These are phyloP conservation scores for Magnaporthiopsis rhizophila DNA, from an alignment of 2,329 filamentous ascomycete species.

Conservation along the genomic window DNA sequence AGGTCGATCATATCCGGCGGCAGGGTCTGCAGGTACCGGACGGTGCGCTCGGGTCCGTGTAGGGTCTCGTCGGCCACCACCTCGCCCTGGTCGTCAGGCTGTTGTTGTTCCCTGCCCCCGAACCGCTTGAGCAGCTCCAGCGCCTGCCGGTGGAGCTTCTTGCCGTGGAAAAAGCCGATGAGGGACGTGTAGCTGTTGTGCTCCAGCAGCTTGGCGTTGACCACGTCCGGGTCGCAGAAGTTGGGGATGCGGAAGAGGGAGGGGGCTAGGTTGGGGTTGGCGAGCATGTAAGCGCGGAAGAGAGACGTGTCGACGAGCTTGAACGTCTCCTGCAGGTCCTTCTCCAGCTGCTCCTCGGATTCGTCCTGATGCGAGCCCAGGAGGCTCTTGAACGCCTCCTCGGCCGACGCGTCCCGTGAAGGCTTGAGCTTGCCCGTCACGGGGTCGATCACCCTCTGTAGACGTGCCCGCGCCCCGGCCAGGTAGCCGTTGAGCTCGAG, in stretches of 20 bases:
- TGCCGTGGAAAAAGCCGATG: conserved; percentile 96
- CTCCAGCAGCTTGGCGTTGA: conserved; percentile 86
- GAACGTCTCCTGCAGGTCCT: conserved; percentile 67
- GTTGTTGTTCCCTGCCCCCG: conserved; percentile 32
- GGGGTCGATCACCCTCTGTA: conserved; percentile 55
- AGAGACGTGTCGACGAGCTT: conserved; percentile 86
- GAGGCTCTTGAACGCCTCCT: conserved; percentile 46
- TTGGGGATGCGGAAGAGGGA: conserved; percentile 93
- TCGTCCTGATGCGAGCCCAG: conserved; percentile 38
- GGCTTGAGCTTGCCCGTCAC: conserved; percentile 54
- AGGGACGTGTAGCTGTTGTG: conserved; percentile 84
- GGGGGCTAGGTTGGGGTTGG: conserved; percentile 72
- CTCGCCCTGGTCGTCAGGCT: conserved; percentile 40
- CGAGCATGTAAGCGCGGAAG: conserved; percentile 93
- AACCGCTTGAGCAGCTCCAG: conserved; percentile 76
- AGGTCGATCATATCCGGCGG: conserved; percentile 83
- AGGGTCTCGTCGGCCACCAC: conserved; percentile 46
- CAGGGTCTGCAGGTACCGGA: conserved; percentile 83
- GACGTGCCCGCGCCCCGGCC: conserved; percentile 67
- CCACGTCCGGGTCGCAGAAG: conserved; percentile 92
- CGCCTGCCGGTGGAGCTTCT: conserved; percentile 83
- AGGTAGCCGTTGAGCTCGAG: conserved; percentile 80
- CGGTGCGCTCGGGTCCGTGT: conserved; percentile 73
- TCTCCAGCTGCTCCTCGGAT: conserved; percentile 54
- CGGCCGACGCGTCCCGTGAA: conserved; percentile 31